Base-by-base conservation (phyloP, 345 rosid species). In the Cochlearia excelsa region DNA sequence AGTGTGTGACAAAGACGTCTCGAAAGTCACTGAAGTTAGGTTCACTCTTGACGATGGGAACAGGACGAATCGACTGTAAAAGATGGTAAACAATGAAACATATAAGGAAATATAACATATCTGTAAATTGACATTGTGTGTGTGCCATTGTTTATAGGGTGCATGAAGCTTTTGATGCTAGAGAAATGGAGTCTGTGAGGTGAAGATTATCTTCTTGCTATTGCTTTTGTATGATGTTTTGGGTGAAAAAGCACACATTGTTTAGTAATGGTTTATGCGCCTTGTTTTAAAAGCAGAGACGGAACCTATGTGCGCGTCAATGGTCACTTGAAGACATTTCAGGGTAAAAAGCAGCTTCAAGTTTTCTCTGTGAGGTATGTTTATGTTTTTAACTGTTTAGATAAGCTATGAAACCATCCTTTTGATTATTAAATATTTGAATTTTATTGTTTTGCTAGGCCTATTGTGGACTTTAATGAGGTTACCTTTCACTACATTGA, bases 31-130 rank as follows among this genome's bases (percentile, higher is more conserved):
- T 5, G 96, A 88, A 46, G 81, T 84, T 51, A 73, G 78, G 61
- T 88, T 92, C 59, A 41, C 58, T 30, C 64, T 92, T 37, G 95
- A 92, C 45, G 98, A 92, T 67, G 98, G 98, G 98, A 66, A 92
- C 98, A 0, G 98, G 98, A 9, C 77, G 82, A 9, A 70, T 92
- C 39, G 77, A 74, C 31, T 84, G 93, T 75, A 76, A 72, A 71
- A 84, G 96, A 92, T 87, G 95, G 95, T 90, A 80, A 45, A 34
- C 9, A 30, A 10, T 2, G 23, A 16, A 16, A 16, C 23, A 16
- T 16, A 16, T 16, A 16, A 16, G 23, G 23, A 16, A 16, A 16
- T 16, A 16, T 16, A 16, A 16, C 23, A 16, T 16, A 16, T 16
- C 23, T 16, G 23, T 16, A 16, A 16, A 16, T 16, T 16, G 23